phyloP scores from a whole-genome alignment of 495 filamentous ascomycete genomes.

The Podospora appendiculata region DNA sequence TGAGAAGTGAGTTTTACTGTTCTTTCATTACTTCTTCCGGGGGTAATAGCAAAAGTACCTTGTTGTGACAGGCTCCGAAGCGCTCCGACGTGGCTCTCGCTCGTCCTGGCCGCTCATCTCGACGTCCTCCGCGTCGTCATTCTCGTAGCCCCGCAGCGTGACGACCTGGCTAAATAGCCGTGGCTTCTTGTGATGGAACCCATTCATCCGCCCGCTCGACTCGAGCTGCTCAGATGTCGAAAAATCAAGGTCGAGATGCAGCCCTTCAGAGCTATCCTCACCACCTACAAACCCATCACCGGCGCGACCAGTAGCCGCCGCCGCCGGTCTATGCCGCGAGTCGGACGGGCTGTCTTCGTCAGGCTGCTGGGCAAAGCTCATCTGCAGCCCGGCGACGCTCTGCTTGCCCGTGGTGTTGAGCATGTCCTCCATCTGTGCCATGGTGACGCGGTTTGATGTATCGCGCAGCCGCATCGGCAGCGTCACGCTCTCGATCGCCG shows the following conservation, averaged over 20 bases:
- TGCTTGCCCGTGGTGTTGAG: constrained; percentile 74
- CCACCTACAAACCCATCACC: background rate
- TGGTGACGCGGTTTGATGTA: constrained; percentile 35
- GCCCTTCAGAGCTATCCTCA: constrained; percentile 13
- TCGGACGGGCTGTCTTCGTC: constrained; percentile 6
- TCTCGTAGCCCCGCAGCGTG: constrained; percentile 9
- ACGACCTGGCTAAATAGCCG: constrained; percentile 25
- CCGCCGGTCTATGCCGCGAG: background rate
- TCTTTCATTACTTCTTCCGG: background rate
- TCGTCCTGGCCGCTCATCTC: constrained; percentile 5
- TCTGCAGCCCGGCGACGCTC: constrained; percentile 67
- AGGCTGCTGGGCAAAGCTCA: constrained; percentile 28
- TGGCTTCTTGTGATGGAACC: constrained; percentile 5
- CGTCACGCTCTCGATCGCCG: constrained; percentile 71
- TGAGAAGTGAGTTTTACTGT: constrained; percentile 2
- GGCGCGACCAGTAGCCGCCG: constrained; percentile 2
- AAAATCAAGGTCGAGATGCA: constrained; percentile 19
- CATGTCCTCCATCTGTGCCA: constrained; percentile 60
- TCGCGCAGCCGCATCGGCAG: constrained; percentile 66
- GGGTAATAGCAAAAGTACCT: constrained; percentile 7
- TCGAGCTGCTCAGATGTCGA: constrained; percentile 20
- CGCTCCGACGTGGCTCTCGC: constrained; percentile 7
- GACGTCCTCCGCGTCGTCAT: constrained; percentile 8
- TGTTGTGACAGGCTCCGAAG: constrained; percentile 16
- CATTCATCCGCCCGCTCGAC: constrained; percentile 2